Conservation (phyloP, 192 early-diverging fungal species). For the Rhizoclosmatium globosum region DNA sequence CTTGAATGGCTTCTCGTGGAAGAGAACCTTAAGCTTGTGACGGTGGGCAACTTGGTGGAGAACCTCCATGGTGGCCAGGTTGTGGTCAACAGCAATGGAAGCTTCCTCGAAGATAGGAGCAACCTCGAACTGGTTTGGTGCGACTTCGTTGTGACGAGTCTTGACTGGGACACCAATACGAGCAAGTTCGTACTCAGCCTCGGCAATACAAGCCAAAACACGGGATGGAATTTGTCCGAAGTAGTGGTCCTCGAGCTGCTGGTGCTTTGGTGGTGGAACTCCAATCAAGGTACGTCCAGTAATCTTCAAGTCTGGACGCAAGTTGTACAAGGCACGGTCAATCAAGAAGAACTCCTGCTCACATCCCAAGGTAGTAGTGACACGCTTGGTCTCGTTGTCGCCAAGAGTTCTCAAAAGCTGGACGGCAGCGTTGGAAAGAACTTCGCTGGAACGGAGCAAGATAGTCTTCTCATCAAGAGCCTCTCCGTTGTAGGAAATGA, state of each 20-base stretch:
- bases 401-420: constrained; percentile 85
- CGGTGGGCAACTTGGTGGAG: constrained; percentile 97
- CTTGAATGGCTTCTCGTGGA: constrained; percentile 99
- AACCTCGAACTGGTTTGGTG: constrained; percentile 97
- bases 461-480: constrained; percentile 99
- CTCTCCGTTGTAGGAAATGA: constrained; percentile 99
- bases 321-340: constrained; percentile 91
- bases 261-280: constrained; percentile 93
- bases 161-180: constrained; percentile 97
- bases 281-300: constrained; percentile 94
- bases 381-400: constrained; percentile 79
- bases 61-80: constrained; percentile 97
- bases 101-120: constrained; percentile 99
- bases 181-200: constrained; percentile 93
- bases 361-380: constrained; percentile 92
- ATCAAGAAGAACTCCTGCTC: constrained; percentile 99
- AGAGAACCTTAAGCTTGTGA: constrained; percentile 95
- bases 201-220: constrained; percentile 90
- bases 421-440: constrained; percentile 80
- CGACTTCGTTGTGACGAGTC: constrained; percentile 99
- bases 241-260: constrained; percentile 99
- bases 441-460: constrained; percentile 90
- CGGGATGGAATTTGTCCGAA: constrained; percentile 96
- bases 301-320: constrained; percentile 97
- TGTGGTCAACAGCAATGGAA: constrained; percentile 96